phyloP scores from a whole-genome alignment of 306 rosid species.

The Hippophae rhamnoides region DNA sequence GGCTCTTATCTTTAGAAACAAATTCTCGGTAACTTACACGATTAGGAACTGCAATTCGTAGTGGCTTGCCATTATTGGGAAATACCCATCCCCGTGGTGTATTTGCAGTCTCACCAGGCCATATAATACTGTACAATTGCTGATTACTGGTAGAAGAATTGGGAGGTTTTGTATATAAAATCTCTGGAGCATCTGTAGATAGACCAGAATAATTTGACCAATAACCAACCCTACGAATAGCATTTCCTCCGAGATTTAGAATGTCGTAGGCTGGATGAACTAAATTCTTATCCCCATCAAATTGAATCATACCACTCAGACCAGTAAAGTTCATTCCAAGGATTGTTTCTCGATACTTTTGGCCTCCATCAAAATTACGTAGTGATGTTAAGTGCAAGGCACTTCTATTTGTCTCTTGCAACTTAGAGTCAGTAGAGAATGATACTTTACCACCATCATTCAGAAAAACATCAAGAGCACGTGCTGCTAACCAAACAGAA shows the following conservation, averaged over 20 bases:
- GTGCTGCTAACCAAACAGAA: slow-evolving; percentile 76
- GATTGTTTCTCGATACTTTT: slow-evolving; percentile 42
- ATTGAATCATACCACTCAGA: slow-evolving; percentile 57
- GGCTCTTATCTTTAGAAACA: slow-evolving; percentile 46
- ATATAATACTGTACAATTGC: slow-evolving; percentile 42
- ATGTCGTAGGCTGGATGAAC: slow-evolving; percentile 62
- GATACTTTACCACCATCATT: slow-evolving; percentile 58
- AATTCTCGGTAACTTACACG: slow-evolving; percentile 54
- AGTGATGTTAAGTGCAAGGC: slow-evolving; percentile 49
- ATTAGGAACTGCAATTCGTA: slow-evolving; percentile 71
- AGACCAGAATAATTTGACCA: slow-evolving; percentile 71
- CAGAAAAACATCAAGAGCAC: slow-evolving; percentile 52
- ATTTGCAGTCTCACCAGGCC: slow-evolving; percentile 64
- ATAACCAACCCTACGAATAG: slow-evolving; percentile 49
- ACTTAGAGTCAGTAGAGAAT: slow-evolving; percentile 63
- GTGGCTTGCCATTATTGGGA: slow-evolving; percentile 77
- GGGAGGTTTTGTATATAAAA: slow-evolving; percentile 24
- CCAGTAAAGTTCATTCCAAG: slow-evolving; percentile 55
- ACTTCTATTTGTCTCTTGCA: slow-evolving; percentile 47
- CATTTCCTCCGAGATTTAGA: slow-evolving; percentile 59
- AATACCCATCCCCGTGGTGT: slow-evolving; percentile 85
- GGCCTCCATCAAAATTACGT: slow-evolving; percentile 54
- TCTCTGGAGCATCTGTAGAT: slow-evolving; percentile 52
- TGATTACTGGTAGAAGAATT: slow-evolving; percentile 31
- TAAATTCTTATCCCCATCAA: slow-evolving; percentile 47